phyloP scores from a whole-genome alignment of 2,329 filamentous ascomycete genomes.

The Tolypocladium album region DNA sequence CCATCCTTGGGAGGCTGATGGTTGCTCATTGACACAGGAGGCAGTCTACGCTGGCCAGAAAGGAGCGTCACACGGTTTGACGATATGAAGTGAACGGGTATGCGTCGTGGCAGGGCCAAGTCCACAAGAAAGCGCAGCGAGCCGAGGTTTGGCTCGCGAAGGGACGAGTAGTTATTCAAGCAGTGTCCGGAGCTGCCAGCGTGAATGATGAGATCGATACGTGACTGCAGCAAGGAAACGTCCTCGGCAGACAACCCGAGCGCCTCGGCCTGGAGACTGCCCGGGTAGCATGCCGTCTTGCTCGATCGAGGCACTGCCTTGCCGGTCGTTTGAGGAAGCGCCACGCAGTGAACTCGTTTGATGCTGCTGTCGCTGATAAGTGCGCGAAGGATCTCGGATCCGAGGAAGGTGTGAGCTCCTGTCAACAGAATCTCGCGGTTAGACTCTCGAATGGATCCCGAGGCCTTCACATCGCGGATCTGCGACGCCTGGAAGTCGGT shows the following conservation, averaged over 20 bases:
- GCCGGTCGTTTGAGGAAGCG: constrained; percentile 14
- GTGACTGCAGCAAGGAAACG: background rate
- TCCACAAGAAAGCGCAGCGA: constrained; percentile 14
- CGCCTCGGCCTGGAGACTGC: constrained; percentile 1
- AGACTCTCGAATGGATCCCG: background rate
- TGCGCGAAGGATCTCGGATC: constrained; percentile 21
- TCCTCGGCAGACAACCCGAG: constrained; percentile 2
- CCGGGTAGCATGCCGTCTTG: constrained; percentile 1
- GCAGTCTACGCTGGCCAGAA: background rate
- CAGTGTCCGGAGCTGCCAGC: constrained; percentile 23
- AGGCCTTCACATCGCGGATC: background rate
- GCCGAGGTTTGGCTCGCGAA: constrained; percentile 15
- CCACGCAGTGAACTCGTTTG: constrained; percentile 31
- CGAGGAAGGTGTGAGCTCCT: constrained; percentile 26
- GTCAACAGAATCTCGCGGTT: background rate
- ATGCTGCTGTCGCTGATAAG: constrained; percentile 22
- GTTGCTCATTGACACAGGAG: background rate
- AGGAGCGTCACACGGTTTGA: constrained; percentile 11
- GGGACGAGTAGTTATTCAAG: constrained; percentile 16
- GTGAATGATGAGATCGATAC: constrained; percentile 37
- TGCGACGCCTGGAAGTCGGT: constrained; percentile 12
- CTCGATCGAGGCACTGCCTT: background rate
- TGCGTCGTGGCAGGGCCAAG: constrained; percentile 9
- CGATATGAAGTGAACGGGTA: constrained; percentile 24
- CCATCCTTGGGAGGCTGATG: constrained; percentile 9